Evolutionary conservation across 2,329 filamentous ascomycete genomes (phyloP).

Genomic region (Fusarium dimerum): DNA sequence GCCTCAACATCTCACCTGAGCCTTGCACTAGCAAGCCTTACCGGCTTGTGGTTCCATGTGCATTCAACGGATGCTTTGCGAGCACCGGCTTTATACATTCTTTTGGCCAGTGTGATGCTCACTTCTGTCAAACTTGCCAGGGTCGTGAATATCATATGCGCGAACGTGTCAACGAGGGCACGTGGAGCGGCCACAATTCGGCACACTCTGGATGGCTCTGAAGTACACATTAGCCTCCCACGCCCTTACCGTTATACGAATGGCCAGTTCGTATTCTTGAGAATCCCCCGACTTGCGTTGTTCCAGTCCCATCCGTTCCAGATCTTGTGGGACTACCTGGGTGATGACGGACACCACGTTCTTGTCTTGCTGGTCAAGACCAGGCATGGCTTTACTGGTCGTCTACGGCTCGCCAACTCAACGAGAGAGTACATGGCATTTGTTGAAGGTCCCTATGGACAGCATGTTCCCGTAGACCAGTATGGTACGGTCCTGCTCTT

Average conservation of each 20-base stretch:
- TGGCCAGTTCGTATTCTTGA: slow-evolving; percentile 4
- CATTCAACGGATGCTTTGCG: not conserved
- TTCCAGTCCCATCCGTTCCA: slow-evolving; percentile 4
- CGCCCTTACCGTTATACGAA: not conserved
- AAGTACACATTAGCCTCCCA: slow-evolving; percentile 2
- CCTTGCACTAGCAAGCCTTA: not conserved
- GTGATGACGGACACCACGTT: slow-evolving; percentile 1
- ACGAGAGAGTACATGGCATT: not conserved
- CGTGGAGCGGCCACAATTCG: not conserved
- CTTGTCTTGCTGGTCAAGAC: not conserved
- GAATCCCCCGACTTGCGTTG: slow-evolving; percentile 1
- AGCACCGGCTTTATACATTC: not conserved
- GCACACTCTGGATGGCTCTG: slow-evolving; percentile 29
- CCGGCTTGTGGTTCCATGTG: not conserved
- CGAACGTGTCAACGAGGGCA: not conserved
- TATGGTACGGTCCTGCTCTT: slow-evolving; percentile 3
- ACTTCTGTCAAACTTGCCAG: not conserved
- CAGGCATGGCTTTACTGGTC: slow-evolving; percentile 1
- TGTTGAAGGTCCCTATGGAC: slow-evolving; percentile 1
- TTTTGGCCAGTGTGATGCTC: not conserved
- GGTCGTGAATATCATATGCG: not conserved
- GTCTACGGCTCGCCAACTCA: not conserved
- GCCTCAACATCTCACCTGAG: not conserved
- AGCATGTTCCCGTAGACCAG: not conserved
- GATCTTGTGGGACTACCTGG: slow-evolving; percentile 3